phyloP scores from a whole-genome alignment of 331 rosid genomes.

The Stylosanthes scabra region DNA sequence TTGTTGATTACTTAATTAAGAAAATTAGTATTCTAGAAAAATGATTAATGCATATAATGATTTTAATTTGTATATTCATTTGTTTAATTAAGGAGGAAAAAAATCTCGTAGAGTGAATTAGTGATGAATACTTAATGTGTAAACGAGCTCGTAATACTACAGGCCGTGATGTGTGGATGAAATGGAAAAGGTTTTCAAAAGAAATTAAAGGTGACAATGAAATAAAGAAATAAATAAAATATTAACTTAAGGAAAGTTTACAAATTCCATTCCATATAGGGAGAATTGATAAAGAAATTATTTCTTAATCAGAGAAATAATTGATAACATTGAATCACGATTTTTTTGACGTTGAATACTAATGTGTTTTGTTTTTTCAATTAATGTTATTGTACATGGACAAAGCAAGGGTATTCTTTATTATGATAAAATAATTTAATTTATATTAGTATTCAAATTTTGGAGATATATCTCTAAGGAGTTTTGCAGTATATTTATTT shows the following conservation, averaged over 20 bases:
- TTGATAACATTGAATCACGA: neutral
- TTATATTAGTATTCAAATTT: neutral
- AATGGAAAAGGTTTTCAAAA: conserved; percentile 5
- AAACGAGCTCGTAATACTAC: too few species aligned
- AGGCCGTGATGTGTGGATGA: too few species aligned
- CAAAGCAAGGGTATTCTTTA: neutral
- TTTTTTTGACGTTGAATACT: neutral
- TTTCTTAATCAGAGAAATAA: neutral
- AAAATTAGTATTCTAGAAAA: too few species aligned
- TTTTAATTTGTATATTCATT: too few species aligned
- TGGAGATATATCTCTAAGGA: neutral
- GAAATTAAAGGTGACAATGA: neutral
- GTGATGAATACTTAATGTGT: neutral
- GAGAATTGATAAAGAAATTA: neutral
- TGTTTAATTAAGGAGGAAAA: too few species aligned
- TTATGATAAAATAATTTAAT: neutral
- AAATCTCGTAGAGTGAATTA: too few species aligned
- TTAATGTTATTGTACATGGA: neutral
- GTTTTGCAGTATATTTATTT: neutral
- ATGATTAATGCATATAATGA: too few species aligned
- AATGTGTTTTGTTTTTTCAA: neutral
- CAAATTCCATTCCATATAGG: neutral
- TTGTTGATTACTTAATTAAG: too few species aligned
- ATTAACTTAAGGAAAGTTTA: neutral
- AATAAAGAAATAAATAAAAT: neutral